Evolutionary conservation across 352 stramenopile species (phyloP).

Genomic region (Globisporangium barbulae): DNA sequence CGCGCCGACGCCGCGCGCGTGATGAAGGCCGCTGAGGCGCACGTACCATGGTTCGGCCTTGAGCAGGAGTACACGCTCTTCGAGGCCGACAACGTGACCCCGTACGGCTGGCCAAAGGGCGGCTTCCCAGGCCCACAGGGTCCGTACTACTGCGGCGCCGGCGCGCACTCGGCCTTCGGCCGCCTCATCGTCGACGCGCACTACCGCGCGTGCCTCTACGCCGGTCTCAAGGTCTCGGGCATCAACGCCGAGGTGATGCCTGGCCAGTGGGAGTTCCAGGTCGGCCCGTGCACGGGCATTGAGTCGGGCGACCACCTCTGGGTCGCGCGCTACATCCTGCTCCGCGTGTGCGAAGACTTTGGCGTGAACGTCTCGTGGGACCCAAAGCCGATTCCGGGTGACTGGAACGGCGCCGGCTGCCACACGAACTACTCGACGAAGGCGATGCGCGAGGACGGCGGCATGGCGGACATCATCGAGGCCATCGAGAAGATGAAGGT

Average conservation of each 20-base stretch:
- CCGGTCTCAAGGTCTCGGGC: conserved; percentile 94
- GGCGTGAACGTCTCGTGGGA: conserved; percentile 96
- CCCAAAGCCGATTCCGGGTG: conserved; percentile 97
- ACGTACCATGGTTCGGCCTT: conserved; percentile 94
- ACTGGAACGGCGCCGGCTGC: conserved; percentile 97
- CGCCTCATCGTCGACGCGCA: conserved; percentile 93
- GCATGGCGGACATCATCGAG: conserved; percentile 93
- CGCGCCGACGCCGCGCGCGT: conserved; percentile 74
- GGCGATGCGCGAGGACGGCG: conserved; percentile 93
- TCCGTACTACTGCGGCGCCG: conserved; percentile 93
- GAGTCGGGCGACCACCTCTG: conserved; percentile 95
- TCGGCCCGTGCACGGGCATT: conserved; percentile 96
- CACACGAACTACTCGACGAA: conserved; percentile 98
- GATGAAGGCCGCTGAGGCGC: conserved; percentile 51
- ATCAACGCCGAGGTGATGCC: conserved; percentile 99
- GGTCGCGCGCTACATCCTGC: conserved; percentile 97
- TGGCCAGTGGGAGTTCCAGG: conserved; percentile 97
- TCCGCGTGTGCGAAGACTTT: conserved; percentile 97
- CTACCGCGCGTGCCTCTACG: conserved; percentile 95
- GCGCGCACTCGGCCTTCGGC: conserved; percentile 95
- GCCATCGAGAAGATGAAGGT: conserved; percentile 97
- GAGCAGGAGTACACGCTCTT: conserved; percentile 98
- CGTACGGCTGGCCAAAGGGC: conserved; percentile 91
- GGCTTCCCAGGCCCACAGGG: conserved; percentile 89
- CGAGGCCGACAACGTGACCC: conserved; percentile 81